A percentile compares a stretch with the other conserved stretches of the same genome.
Conservation (phyloP, 139 green algal genomes). For the Volvox reticuliferus region DNA sequence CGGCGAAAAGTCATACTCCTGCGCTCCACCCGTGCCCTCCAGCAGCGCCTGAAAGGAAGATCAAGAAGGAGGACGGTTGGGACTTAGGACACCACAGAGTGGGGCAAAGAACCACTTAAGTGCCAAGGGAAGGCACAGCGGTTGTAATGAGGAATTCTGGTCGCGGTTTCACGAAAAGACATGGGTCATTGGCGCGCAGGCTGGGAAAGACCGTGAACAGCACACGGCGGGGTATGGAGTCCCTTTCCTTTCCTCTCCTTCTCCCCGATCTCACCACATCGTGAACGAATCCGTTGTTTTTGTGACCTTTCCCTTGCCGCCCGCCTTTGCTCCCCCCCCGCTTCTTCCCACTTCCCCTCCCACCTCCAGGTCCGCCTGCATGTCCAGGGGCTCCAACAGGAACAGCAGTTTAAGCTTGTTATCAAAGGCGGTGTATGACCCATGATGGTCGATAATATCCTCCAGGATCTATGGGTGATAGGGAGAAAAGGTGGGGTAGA, state of each 20-base stretch:
- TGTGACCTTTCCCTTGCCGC: neutral
- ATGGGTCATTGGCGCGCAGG: no score
- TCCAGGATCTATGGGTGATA: conserved; percentile 18
- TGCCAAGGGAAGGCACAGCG: no score
- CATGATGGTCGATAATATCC: conserved; percentile 37
- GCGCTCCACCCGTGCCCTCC: conserved; percentile 28
- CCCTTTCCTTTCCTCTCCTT: no score
- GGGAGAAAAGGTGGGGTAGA: neutral
- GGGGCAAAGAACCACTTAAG: no score
- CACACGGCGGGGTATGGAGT: no score
- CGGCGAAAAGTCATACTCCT: conserved; percentile 51
- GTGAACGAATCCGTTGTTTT: no score
- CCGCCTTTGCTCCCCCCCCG: neutral
- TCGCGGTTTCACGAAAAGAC: no score
- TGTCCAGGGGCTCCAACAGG: conserved; percentile 44
- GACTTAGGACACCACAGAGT: neutral
- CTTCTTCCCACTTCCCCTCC: neutral
- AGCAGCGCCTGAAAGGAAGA: conserved; percentile 17
- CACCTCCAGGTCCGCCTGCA: conserved; percentile 40
- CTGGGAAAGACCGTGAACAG: no score
- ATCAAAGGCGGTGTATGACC: conserved; percentile 39
- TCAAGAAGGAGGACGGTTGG: neutral
- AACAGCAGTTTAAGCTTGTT: conserved; percentile 50
- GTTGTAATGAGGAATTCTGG: no score
- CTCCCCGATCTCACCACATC: no score